Percentiles rank a stretch among this genome's conserved stretches.
Evolutionary conservation across 768 basidiomycete species (phyloP).

Genomic region (Amanita exitialis): DNA sequence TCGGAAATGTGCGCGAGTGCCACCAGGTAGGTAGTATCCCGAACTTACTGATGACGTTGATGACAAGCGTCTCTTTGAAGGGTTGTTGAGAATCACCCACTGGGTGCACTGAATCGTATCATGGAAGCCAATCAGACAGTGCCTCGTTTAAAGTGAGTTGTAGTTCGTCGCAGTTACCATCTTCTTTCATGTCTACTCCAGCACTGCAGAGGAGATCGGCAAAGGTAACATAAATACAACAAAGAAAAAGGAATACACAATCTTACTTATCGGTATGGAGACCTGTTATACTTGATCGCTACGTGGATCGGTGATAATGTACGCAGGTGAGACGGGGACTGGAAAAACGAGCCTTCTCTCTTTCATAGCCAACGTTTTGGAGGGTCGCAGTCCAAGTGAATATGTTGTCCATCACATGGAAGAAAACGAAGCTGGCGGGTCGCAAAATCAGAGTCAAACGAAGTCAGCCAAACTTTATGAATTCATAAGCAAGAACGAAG

Average conservation of each 20-base stretch:
- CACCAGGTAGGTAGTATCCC: no score
- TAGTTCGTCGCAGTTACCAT: no score
- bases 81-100: no score
- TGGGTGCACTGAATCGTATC: no score
- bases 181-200: neutral
- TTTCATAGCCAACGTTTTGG: conserved; percentile 10
- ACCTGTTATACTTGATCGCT: no score
- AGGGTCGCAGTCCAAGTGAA: conserved; percentile 2
- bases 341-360: conserved; percentile 11
- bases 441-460: conserved; percentile 8
- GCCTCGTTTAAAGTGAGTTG: no score
- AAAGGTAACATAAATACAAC: neutral
- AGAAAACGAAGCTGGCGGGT: conserved; percentile 8
- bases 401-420: conserved; percentile 1
- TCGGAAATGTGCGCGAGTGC: no score
- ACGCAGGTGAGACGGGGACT: conserved; percentile 12
- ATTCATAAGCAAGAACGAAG: conserved; percentile 5
- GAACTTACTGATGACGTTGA: no score
- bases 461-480: conserved; percentile 9
- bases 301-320: neutral
- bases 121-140: no score
- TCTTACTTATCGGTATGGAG: neutral
- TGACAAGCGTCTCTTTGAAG: no score
- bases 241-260: neutral
- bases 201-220: neutral